Conservation (phyloP, 345 rosid genomes). For the Citrus maxima region DNA sequence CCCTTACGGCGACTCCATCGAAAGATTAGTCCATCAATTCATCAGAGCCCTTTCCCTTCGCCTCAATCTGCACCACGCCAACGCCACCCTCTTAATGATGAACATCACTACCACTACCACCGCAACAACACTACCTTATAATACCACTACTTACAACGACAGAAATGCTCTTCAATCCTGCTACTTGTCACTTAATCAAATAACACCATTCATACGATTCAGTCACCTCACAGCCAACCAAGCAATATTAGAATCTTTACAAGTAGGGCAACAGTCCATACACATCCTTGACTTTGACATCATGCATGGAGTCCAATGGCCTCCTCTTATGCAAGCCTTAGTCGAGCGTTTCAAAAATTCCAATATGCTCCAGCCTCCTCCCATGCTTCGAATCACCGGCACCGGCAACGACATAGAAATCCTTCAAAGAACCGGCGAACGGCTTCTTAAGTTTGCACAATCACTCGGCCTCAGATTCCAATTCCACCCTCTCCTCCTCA, state of each 20-base stretch:
- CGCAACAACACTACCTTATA: not conserved
- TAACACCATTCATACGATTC: conserved; percentile 85
- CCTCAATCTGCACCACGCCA: conserved; percentile 37
- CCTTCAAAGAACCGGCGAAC: conserved; percentile 75
- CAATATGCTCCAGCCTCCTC: conserved; percentile 39
- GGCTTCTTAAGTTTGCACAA: conserved; percentile 75
- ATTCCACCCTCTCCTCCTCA: conserved; percentile 69
- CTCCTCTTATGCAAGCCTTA: conserved; percentile 94
- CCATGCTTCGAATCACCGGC: conserved; percentile 79
- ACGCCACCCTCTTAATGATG: conserved; percentile 10
- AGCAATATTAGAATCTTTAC: conserved; percentile 78
- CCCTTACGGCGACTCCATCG: conserved; percentile 76
- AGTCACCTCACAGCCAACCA: conserved; percentile 94
- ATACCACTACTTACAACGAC: not conserved
- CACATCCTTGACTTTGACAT: conserved; percentile 93
- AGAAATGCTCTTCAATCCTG: conserved; percentile 44
- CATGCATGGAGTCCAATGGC: conserved; percentile 99
- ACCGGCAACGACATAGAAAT: conserved; percentile 61
- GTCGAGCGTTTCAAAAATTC: conserved; percentile 51
- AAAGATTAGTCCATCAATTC: conserved; percentile 71
- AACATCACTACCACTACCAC: not conserved
- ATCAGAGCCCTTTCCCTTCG: conserved; percentile 73
- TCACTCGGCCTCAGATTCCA: conserved; percentile 77
- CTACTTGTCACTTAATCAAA: conserved; percentile 78
- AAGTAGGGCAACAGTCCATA: conserved; percentile 47